phyloP scores from a whole-genome alignment of 1,139 yeast species.

The Candida tetrigidarum region DNA sequence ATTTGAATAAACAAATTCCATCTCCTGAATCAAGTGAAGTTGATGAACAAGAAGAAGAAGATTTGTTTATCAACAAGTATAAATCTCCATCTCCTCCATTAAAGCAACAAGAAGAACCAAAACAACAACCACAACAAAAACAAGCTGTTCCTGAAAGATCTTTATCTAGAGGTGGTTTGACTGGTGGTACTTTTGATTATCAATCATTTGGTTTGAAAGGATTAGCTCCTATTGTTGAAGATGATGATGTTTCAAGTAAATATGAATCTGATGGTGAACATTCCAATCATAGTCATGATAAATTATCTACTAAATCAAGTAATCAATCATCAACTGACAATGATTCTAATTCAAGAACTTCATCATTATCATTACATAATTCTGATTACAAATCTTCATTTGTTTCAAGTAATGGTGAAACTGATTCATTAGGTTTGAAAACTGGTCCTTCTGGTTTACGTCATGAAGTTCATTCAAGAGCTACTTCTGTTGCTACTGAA shows the following conservation, averaged over 20 bases:
- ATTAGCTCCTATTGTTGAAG: constrained; percentile 46
- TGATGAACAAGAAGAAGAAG: constrained; percentile 18
- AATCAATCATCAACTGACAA: constrained; percentile 4
- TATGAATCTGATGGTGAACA: constrained; percentile 38
- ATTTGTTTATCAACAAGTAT: constrained; percentile 10
- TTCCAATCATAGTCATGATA: constrained; percentile 15
- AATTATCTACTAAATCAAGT: constrained; percentile 20
- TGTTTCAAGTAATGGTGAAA: constrained; percentile 22
- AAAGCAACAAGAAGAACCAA: constrained; percentile 1
- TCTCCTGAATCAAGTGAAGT: constrained; percentile 18
- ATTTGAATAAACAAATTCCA: constrained; percentile 9
- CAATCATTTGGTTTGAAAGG: constrained; percentile 39
- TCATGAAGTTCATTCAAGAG: constrained; percentile 12
- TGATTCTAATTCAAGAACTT: constrained; percentile 30
- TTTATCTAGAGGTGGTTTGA: constrained; percentile 17
- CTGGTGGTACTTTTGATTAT: constrained; percentile 27
- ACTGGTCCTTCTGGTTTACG: constrained; percentile 12
- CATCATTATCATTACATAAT: constrained; percentile 47
- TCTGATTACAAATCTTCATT: constrained; percentile 38
- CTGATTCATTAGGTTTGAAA: constrained; percentile 7
- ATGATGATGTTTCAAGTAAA: constrained; percentile 38
- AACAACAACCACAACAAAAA: constrained; percentile 9
- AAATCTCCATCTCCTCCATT: constrained; percentile 4
- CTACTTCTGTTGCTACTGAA: constrained; percentile 12
- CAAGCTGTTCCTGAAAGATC: constrained; percentile 17